Percentiles rank a stretch among this genome's conserved stretches.
Evolutionary conservation across 1,284 basidiomycete genomes (phyloP).

Genomic region (Sphaerobolus stellatus): DNA sequence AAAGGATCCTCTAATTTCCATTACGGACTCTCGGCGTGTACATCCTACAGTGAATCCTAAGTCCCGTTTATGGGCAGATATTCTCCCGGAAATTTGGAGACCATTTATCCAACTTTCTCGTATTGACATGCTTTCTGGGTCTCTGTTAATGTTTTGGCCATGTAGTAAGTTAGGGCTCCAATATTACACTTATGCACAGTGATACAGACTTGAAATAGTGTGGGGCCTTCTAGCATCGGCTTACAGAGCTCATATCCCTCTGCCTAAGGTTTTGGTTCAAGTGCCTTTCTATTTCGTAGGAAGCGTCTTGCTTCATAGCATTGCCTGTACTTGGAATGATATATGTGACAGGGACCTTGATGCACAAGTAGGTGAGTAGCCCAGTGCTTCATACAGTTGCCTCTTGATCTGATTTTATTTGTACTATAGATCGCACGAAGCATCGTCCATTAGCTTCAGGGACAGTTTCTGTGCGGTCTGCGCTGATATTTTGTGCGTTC

Average conservation of each 20-base stretch:
- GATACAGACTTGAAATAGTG: background rate
- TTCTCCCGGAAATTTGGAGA: background rate
- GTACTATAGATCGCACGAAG: background rate
- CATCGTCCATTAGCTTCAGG: background rate
- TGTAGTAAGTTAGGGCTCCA: background rate
- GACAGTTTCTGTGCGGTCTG: background rate
- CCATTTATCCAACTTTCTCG: background rate
- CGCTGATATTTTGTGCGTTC: background rate
- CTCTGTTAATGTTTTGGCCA: background rate
- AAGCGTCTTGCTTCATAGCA: background rate
- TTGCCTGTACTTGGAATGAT: background rate
- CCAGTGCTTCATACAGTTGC: background rate
- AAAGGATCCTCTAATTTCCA: too few relatives aligned
- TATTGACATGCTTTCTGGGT: background rate
- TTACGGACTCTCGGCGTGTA: background rate
- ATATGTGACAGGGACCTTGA: background rate
- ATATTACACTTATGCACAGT: background rate
- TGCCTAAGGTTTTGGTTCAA: background rate
- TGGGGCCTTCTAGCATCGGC: background rate
- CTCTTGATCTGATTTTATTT: background rate
- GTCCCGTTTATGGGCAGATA: background rate
- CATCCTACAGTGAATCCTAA: background rate
- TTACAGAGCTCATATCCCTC: background rate
- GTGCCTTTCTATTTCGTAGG: background rate
- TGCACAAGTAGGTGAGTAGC: background rate